These are phyloP conservation scores for Trichoderma orchidacearum DNA, from an alignment of 495 filamentous ascomycete genomes.

Conservation along the genomic window DNA sequence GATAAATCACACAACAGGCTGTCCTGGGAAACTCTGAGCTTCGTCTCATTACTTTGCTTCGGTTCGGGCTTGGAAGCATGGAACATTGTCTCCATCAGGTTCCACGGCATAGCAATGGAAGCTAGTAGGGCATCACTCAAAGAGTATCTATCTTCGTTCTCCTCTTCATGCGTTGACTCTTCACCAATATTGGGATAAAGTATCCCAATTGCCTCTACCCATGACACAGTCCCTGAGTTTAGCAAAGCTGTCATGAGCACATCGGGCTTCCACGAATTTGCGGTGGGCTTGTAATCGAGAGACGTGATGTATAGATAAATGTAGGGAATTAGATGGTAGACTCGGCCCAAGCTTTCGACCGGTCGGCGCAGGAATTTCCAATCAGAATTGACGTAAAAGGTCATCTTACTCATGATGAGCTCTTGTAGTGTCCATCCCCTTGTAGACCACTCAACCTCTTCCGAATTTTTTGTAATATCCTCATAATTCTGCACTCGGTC, in stretches of 20 bases:
- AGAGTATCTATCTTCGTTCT: not conserved
- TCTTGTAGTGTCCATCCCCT: constrained; percentile 37
- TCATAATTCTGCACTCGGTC: constrained; percentile 6
- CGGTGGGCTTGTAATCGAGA: not conserved
- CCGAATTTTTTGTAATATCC: constrained; percentile 5
- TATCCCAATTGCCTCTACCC: not conserved
- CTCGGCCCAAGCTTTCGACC: constrained; percentile 22
- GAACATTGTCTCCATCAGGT: not conserved
- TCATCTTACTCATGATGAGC: constrained; percentile 32
- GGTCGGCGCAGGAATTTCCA: constrained; percentile 22
- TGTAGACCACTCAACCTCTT: constrained; percentile 25
- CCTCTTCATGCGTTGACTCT: not conserved
- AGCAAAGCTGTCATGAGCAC: not conserved
- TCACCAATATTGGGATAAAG: not conserved
- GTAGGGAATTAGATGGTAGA: constrained; percentile 26
- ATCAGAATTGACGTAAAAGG: constrained; percentile 26
- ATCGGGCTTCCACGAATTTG: not conserved
- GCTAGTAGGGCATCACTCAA: not conserved
- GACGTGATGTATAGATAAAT: constrained; percentile 14
- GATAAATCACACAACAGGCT: not conserved
- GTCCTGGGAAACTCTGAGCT: not conserved
- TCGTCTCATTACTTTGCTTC: not conserved
- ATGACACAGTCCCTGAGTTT: not conserved
- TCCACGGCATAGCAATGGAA: not conserved
- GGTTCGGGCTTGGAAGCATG: not conserved